Evolutionary conservation across 1,139 yeast species (phyloP), one percentile per base, ranked within the genome.

Genomic region (Kluyveromyces marxianus): DNA sequence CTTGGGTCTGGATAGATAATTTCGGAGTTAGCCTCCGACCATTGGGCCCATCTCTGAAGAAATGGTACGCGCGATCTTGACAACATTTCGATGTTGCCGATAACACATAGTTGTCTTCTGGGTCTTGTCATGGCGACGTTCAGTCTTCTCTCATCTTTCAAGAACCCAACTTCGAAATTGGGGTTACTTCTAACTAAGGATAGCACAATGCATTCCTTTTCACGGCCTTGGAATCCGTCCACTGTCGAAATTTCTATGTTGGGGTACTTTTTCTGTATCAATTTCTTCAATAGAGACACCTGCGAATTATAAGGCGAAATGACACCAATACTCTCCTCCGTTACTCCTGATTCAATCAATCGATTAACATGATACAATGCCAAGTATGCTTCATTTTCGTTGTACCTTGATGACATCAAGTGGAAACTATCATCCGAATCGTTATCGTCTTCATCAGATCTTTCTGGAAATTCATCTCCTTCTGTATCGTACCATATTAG

Each of bases 51-150:
- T 34, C 70, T 65, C 44, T 71, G 69, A 48, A 90, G 69, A 57
- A 79, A 86, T 32, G 65, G 62, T 29, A 76, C 69, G 3, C 67
- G 66, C 50, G 67, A 68, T 55, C 68, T 70, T 49, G 59, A 57
- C 6, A 79, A 53, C 0, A 79, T 76, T 55, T 85, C 95, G 68
- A 86, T 75, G 64, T 92, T 95, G 2, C 97, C 97, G 43, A 92
- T 69, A 0, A 92, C 76, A 58, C 94, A 86, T 5, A 92, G 69
- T 56, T 90, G 97, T 50, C 92, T 71, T 58, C 84, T 83, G 2
- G 97, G 88, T 53, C 98, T 72, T 0, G 97, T 89, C 66, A 90
- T 88, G 3, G 97, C 96, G 35, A 90, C 97, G 59, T 89, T 89
- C 46, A 88, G 69, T 57, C 92, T 69, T 55, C 89, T 68, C 48